These are phyloP conservation scores for Rubus parviflorus DNA, from an alignment of 306 rosid species.

Conservation along the genomic window DNA sequence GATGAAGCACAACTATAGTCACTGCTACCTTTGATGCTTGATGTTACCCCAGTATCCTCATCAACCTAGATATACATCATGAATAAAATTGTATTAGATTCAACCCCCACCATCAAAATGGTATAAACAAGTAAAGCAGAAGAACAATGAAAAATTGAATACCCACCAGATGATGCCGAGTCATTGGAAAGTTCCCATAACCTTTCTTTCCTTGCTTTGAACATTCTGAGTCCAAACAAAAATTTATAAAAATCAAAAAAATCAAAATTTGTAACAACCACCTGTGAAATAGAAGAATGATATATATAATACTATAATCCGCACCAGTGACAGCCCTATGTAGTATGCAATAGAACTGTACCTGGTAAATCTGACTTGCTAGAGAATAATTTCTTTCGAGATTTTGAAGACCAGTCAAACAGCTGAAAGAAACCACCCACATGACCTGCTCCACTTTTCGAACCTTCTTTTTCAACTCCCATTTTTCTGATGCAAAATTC, in stretches of 20 bases:
- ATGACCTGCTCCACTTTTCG: conserved; percentile 59
- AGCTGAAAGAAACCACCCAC: conserved; percentile 82
- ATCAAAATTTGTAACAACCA: conserved; percentile 22
- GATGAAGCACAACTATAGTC: conserved; percentile 88
- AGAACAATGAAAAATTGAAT: conserved; percentile 19
- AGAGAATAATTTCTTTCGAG: conserved; percentile 80
- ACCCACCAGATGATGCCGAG: conserved; percentile 49
- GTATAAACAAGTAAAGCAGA: conserved; percentile 19
- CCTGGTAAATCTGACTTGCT: conserved; percentile 65
- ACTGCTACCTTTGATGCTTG: conserved; percentile 58
- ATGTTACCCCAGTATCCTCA: conserved; percentile 46
- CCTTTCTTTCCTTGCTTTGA: conserved; percentile 51
- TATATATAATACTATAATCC: conserved; percentile 7
- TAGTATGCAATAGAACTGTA: conserved; percentile 22
- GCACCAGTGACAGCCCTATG: conserved; percentile 6
- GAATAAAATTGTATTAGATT: conserved; percentile 13
- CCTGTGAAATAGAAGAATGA: conserved; percentile 7
- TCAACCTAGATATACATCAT: conserved; percentile 44
- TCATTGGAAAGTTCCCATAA: conserved; percentile 46
- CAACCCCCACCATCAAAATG: background rate
- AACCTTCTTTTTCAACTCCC: conserved; percentile 80
- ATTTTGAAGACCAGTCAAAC: conserved; percentile 90
- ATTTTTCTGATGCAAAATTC: conserved; percentile 47
- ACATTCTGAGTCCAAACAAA: conserved; percentile 39
- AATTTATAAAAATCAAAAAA: background rate